These are phyloP conservation scores for Colletotrichum ledebouriae DNA, from an alignment of 2,329 filamentous ascomycete species.

Conservation along the genomic window DNA sequence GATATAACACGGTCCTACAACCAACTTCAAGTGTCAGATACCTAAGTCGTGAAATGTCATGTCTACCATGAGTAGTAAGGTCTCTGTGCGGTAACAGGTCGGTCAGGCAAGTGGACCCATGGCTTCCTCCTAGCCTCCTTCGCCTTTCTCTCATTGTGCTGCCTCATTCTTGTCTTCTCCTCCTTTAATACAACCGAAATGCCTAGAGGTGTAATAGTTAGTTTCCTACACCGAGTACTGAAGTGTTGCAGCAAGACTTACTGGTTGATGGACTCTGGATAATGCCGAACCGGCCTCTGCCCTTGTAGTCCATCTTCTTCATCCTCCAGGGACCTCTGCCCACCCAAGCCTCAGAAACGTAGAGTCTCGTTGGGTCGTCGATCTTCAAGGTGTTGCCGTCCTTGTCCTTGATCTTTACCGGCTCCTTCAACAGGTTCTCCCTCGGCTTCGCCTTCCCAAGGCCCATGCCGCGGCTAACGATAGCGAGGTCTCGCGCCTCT, in stretches of 20 bases:
- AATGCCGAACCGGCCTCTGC: conserved; percentile 77
- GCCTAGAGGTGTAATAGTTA: conserved; percentile 58
- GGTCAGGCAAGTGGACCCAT: conserved; percentile 90
- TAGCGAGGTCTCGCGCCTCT: conserved; percentile 83
- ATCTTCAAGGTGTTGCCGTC: conserved; percentile 80
- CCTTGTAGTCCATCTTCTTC: conserved; percentile 76
- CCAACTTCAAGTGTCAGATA: neutral
- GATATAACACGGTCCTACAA: conserved; percentile 4
- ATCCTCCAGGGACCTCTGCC: conserved; percentile 77
- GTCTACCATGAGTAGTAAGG: conserved; percentile 92
- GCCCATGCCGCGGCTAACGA: conserved; percentile 88
- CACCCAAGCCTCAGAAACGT: conserved; percentile 94
- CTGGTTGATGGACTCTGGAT: conserved; percentile 81
- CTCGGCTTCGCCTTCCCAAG: conserved; percentile 62
- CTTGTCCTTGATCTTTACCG: conserved; percentile 75
- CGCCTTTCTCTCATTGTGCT: conserved; percentile 81
- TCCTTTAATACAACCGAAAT: conserved; percentile 91
- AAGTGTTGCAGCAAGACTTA: conserved; percentile 60
- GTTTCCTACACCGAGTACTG: neutral
- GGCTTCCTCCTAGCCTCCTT: conserved; percentile 82
- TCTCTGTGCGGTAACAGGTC: conserved; percentile 84
- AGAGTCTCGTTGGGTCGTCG: conserved; percentile 83
- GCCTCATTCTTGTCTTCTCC: conserved; percentile 87
- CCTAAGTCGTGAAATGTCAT: neutral
- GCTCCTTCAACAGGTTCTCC: conserved; percentile 39